These are phyloP conservation scores for Whalleya microplaca DNA, from an alignment of 2,329 filamentous ascomycete genomes.

Conservation along the genomic window DNA sequence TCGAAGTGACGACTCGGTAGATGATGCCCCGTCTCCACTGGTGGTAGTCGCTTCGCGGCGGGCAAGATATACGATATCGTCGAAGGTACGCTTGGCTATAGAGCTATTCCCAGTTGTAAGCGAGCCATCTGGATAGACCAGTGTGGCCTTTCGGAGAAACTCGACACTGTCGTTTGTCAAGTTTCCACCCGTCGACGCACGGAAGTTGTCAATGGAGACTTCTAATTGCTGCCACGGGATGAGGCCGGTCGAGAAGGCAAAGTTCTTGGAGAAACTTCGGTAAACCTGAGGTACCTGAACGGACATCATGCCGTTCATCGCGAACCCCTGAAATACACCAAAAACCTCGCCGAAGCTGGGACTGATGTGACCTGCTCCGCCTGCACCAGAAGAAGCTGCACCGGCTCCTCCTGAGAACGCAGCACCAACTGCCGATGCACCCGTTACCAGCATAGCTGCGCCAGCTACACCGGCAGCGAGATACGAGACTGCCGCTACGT, in stretches of 20 bases:
- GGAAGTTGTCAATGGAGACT: constrained; percentile 80
- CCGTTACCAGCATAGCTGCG: constrained; percentile 76
- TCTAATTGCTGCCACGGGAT: constrained; percentile 84
- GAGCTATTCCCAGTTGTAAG: constrained; percentile 46
- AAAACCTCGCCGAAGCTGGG: constrained; percentile 86
- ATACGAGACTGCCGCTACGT: constrained; percentile 77
- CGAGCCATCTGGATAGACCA: constrained; percentile 69
- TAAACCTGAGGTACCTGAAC: constrained; percentile 88
- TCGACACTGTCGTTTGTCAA: constrained; percentile 77
- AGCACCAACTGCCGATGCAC: constrained; percentile 69
- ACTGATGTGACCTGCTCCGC: constrained; percentile 68
- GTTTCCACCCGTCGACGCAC: constrained; percentile 81
- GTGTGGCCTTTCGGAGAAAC: constrained; percentile 74
- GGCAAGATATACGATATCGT: constrained; percentile 52
- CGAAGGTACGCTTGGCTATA: constrained; percentile 59
- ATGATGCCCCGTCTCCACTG: constrained; percentile 22
- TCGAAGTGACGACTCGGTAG: constrained; percentile 42
- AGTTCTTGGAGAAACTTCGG: constrained; percentile 88
- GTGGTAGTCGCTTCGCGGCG: constrained; percentile 51
- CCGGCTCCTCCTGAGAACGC: constrained; percentile 60
- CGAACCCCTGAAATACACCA: constrained; percentile 90
- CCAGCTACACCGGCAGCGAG: constrained; percentile 83
- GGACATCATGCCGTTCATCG: constrained; percentile 94
- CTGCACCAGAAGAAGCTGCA: constrained; percentile 54
- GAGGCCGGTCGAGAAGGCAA: constrained; percentile 86